These are phyloP conservation scores for Candida fluviatilis DNA, from an alignment of 805 yeast genomes.

Conservation along the genomic window DNA sequence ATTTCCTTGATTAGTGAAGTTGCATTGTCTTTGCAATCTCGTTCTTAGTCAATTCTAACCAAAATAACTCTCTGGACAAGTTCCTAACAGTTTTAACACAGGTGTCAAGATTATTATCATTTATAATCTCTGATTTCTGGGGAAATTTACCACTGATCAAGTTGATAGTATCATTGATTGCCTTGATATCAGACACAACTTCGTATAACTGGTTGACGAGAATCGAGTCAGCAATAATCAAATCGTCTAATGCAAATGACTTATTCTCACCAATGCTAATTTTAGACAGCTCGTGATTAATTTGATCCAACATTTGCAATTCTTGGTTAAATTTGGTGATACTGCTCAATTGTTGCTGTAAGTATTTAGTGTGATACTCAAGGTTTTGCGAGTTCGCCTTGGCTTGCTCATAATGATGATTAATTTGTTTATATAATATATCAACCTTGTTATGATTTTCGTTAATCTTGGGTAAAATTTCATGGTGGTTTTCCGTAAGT, in stretches of 20 bases:
- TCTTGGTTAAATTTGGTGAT: slow-evolving; percentile 22
- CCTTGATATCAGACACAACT: slow-evolving; percentile 60
- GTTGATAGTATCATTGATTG: slow-evolving; percentile 64
- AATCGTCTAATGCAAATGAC: slow-evolving; percentile 26
- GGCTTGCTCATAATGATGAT: slow-evolving; percentile 34
- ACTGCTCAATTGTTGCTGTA: slow-evolving; percentile 20
- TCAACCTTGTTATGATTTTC: slow-evolving; percentile 18
- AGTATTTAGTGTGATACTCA: slow-evolving; percentile 25
- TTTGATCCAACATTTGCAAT: slow-evolving; percentile 19
- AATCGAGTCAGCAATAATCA: slow-evolving; percentile 36
- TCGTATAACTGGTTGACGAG: slow-evolving; percentile 58
- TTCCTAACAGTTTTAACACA: slow-evolving; percentile 33
- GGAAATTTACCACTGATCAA: slow-evolving; percentile 51
- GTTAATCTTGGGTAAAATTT: slow-evolving; percentile 10
- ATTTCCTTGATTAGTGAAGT: slow-evolving; percentile 6
- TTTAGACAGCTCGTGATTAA: slow-evolving; percentile 17
- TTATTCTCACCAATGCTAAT: slow-evolving; percentile 13
- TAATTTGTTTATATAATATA: slow-evolving; percentile 28
- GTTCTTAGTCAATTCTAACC: slow-evolving; percentile 34
- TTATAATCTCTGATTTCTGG: slow-evolving; percentile 29
- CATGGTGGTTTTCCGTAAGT: slow-evolving; percentile 12
- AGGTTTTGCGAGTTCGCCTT: slow-evolving; percentile 29
- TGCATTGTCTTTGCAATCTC: slow-evolving; percentile 26
- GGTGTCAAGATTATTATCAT: slow-evolving; percentile 26
- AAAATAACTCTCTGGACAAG: slow-evolving; percentile 37